Conservation (phyloP, 176 grass and related monocot genomes). For the Musa schizocarpa region DNA sequence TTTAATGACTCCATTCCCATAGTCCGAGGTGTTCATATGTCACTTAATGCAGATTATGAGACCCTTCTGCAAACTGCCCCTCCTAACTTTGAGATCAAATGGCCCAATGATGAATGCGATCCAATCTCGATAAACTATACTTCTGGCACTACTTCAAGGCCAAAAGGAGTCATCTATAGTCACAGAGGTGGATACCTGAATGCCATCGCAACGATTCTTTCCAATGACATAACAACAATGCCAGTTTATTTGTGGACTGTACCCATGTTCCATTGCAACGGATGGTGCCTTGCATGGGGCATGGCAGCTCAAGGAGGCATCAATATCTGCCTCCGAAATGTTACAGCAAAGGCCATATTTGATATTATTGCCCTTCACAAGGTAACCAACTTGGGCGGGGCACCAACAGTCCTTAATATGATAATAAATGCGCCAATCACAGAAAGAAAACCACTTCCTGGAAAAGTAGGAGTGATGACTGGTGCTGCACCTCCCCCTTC, state of each 20-base stretch:
- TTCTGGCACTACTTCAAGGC: slow-evolving; percentile 63
- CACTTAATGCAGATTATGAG: slow-evolving; percentile 43
- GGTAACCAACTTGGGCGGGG: slow-evolving; percentile 62
- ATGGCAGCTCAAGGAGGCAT: slow-evolving; percentile 66
- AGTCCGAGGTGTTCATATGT: neutral
- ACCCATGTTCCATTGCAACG: slow-evolving; percentile 93
- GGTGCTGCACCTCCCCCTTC: slow-evolving; percentile 62
- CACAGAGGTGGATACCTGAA: slow-evolving; percentile 71
- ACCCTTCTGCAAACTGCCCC: slow-evolving; percentile 23
- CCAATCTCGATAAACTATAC: slow-evolving; percentile 81
- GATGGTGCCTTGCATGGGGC: slow-evolving; percentile 68
- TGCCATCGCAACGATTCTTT: slow-evolving; percentile 34
- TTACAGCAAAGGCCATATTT: slow-evolving; percentile 42
- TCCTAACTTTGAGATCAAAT: slow-evolving; percentile 29
- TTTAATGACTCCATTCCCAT: slow-evolving; percentile 1
- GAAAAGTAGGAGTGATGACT: slow-evolving; percentile 38
- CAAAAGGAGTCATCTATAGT: slow-evolving; percentile 75
- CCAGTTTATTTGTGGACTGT: slow-evolving; percentile 74
- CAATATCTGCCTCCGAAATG: slow-evolving; percentile 52
- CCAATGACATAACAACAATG: slow-evolving; percentile 34
- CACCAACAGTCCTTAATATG: slow-evolving; percentile 69
- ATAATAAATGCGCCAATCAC: slow-evolving; percentile 39
- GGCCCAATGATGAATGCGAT: slow-evolving; percentile 60
- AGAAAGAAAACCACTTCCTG: slow-evolving; percentile 19
- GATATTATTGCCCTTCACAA: slow-evolving; percentile 26